Evolutionary conservation across 768 basidiomycete species (phyloP).

Genomic region (Mycena venus): DNA sequence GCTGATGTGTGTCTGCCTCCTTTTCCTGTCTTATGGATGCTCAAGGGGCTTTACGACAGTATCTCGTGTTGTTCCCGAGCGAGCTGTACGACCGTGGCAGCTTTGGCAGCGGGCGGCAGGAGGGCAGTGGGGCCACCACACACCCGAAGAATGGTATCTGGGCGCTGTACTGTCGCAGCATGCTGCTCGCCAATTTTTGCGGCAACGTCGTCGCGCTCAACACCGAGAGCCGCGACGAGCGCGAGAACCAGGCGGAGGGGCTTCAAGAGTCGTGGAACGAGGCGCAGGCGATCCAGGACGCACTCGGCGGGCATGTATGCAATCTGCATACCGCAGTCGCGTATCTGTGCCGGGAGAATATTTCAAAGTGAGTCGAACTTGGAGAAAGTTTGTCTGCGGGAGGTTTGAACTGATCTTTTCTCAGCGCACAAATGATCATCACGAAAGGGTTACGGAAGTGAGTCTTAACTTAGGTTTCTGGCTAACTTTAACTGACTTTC

Average conservation of each 20-base stretch:
- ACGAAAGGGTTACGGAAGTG: conserved; percentile 61
- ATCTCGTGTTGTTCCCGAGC: conserved; percentile 63
- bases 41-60: conserved; percentile 40
- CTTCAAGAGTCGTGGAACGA: conserved; percentile 64
- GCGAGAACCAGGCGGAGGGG: conserved; percentile 57
- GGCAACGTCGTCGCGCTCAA: conserved; percentile 20
- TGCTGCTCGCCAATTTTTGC: conserved; percentile 59
- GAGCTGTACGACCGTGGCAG: conserved; percentile 51
- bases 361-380: conserved; percentile 61
- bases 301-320: conserved; percentile 63
- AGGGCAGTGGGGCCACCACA: conserved; percentile 40
- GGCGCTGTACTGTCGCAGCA: conserved; percentile 70
- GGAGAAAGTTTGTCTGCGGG: too few relatives aligned
- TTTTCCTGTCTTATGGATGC: not conserved
- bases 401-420: conserved; percentile 1
- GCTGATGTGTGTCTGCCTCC: conserved; percentile 52
- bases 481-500: not conserved
- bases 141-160: conserved; percentile 68
- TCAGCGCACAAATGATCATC: conserved; percentile 61
- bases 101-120: conserved; percentile 1
- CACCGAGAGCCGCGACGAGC: conserved; percentile 46
- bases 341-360: conserved; percentile 62
- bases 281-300: conserved; percentile 58
- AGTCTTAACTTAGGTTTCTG: conserved; percentile 26
- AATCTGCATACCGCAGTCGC: conserved; percentile 61